Evolutionary conservation across 352 stramenopile species (phyloP).

Genomic region (Globisporangium heterothallicum): DNA sequence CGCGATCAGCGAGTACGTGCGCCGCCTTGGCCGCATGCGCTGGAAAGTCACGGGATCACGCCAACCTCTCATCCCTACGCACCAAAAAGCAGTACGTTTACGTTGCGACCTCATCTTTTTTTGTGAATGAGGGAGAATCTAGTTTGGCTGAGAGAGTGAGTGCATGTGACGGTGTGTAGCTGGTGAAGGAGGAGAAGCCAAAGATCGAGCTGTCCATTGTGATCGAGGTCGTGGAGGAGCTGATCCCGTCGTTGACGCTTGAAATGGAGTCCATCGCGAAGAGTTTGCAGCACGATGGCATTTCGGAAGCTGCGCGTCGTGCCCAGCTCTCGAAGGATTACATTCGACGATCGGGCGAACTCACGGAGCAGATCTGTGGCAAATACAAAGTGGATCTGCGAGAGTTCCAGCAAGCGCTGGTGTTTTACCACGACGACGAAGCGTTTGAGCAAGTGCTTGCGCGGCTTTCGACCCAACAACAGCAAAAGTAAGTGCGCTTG

Average conservation of each 20-base stretch:
- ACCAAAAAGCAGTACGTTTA: conserved; percentile 30
- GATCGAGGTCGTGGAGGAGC: conserved; percentile 59
- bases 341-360: conserved; percentile 52
- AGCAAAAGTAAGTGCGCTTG: conserved; percentile 41
- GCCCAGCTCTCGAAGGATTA: conserved; percentile 59
- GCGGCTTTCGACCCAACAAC: conserved; percentile 56
- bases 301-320: conserved; percentile 36
- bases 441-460: conserved; percentile 59
- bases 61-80: conserved; percentile 54
- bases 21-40: conserved; percentile 58
- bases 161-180: too few species aligned
- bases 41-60: conserved; percentile 80
- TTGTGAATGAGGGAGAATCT: too few species aligned
- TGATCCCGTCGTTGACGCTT: conserved; percentile 60
- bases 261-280: conserved; percentile 68
- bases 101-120: neutral
- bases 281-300: conserved; percentile 2
- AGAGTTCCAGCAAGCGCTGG: conserved; percentile 65
- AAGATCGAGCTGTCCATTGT: conserved; percentile 53
- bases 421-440: conserved; percentile 76
- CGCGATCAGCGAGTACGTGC: conserved; percentile 65
- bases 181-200: conserved; percentile 54
- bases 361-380: conserved; percentile 48
- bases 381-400: conserved; percentile 52
- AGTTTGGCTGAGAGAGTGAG: too few species aligned